Conservation (phyloP, 1,284 basidiomycete genomes). For the Schizophyllum commune region DNA sequence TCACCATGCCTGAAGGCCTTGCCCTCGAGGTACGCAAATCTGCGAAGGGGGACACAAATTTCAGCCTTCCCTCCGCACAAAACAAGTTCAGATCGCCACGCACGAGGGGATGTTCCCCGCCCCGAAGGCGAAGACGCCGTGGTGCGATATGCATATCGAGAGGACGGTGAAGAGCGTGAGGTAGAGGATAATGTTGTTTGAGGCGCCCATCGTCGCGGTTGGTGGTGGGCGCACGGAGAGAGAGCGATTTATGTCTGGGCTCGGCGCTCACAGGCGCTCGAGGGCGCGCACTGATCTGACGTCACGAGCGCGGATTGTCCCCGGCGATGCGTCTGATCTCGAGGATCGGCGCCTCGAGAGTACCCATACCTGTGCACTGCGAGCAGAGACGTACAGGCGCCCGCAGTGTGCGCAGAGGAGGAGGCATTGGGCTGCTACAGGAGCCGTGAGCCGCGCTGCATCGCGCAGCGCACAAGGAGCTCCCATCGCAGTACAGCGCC, state of each 20-base stretch:
- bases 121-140: conserved; percentile 64
- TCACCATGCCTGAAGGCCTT: conserved; percentile 82
- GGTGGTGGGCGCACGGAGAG: conserved; percentile 1
- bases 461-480: no score
- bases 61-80: neutral
- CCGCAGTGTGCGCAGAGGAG: no score
- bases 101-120: conserved; percentile 72
- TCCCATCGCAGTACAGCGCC: no score
- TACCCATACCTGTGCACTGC: no score
- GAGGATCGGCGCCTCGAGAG: no score
- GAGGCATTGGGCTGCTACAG: no score
- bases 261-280: no score
- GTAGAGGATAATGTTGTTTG: conserved; percentile 31
- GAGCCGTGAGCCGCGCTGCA: no score
- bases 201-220: conserved; percentile 26
- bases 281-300: no score
- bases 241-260: neutral
- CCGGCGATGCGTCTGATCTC: no score
- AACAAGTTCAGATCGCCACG: conserved; percentile 14
- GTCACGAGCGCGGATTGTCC: no score
- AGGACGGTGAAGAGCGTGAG: conserved; percentile 33
- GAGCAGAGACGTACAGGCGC: no score
- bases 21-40: conserved; percentile 67
- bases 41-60: neutral
- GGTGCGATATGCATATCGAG: conserved; percentile 48